phyloP scores from a whole-genome alignment of 2,329 filamentous ascomycete species.

The Apiospora pterosperma region DNA sequence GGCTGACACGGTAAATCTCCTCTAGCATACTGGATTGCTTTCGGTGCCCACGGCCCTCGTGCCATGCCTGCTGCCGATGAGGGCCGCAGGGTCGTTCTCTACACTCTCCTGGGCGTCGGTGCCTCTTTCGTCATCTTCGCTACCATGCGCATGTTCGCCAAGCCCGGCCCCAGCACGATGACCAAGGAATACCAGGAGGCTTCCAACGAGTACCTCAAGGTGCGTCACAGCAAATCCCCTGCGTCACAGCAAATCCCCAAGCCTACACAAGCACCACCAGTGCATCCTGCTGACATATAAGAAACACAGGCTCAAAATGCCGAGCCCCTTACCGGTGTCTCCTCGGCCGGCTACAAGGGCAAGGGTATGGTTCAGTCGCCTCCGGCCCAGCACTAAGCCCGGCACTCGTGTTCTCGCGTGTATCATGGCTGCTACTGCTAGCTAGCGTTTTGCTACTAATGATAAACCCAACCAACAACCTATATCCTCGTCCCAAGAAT shows the following conservation, averaged over 20 bases:
- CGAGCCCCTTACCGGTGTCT: conserved; percentile 83
- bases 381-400: conserved; percentile 39
- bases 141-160: conserved; percentile 67
- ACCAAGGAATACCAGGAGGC: conserved; percentile 96
- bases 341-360: conserved; percentile 74
- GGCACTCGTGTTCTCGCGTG: neutral
- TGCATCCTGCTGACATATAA: neutral
- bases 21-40: conserved; percentile 97
- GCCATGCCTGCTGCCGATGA: conserved; percentile 80
- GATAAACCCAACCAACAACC: conserved; percentile 16
- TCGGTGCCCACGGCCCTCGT: conserved; percentile 93
- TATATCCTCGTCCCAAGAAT: conserved; percentile 8
- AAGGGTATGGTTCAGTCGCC: conserved; percentile 74
- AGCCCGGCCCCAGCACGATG: conserved; percentile 79
- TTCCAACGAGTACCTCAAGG: conserved; percentile 90
- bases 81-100: conserved; percentile 72
- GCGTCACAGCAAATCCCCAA: no score
- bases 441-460: conserved; percentile 15
- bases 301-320: conserved; percentile 68
- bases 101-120: conserved; percentile 65
- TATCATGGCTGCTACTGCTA: conserved; percentile 2
- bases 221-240: conserved; percentile 45
- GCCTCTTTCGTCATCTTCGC: conserved; percentile 70
- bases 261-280: no score
- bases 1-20: conserved; percentile 15